Conservation (phyloP, 805 yeast species). For the Alloascoidea africana region DNA sequence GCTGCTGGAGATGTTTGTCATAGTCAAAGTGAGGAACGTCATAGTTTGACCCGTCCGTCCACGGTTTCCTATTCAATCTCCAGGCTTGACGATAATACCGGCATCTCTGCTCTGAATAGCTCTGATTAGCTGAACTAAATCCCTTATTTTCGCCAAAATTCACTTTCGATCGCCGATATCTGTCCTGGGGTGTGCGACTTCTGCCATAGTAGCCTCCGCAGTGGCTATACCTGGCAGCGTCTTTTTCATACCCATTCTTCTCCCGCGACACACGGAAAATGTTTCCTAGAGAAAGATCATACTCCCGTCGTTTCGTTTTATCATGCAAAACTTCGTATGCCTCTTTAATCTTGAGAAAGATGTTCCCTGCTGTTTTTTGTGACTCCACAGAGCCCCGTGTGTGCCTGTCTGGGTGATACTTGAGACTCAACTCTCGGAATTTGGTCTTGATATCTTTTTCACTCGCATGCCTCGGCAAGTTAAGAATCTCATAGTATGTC, state of each 20-base stretch:
- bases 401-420: conserved; percentile 55
- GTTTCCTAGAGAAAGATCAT: conserved; percentile 22
- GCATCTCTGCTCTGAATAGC: no score
- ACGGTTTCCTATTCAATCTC: conserved; percentile 5
- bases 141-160: no score
- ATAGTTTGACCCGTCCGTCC: conserved; percentile 12
- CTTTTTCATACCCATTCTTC: background rate
- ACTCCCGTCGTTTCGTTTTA: conserved; percentile 25
- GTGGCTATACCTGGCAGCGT: background rate
- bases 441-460: conserved; percentile 18
- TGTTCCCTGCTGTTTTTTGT: conserved; percentile 22
- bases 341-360: conserved; percentile 44
- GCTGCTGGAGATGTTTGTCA: conserved; percentile 17
- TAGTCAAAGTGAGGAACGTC: conserved; percentile 22
- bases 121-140: conserved; percentile 2
- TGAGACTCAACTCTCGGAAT: conserved; percentile 22
- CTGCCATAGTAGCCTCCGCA: background rate
- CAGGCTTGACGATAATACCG: no score
- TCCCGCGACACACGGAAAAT: no score
- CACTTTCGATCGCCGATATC: no score
- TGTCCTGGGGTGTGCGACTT: background rate
- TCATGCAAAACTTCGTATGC: conserved; percentile 55
- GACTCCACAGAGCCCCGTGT: conserved; percentile 29
- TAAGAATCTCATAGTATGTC: conserved; percentile 22
- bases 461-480: conserved; percentile 23